A percentile compares a stretch with the other conserved stretches of the same genome.
Conservation (phyloP, 1,139 yeast species). For the Saccharomycopsis hybrid region DNA sequence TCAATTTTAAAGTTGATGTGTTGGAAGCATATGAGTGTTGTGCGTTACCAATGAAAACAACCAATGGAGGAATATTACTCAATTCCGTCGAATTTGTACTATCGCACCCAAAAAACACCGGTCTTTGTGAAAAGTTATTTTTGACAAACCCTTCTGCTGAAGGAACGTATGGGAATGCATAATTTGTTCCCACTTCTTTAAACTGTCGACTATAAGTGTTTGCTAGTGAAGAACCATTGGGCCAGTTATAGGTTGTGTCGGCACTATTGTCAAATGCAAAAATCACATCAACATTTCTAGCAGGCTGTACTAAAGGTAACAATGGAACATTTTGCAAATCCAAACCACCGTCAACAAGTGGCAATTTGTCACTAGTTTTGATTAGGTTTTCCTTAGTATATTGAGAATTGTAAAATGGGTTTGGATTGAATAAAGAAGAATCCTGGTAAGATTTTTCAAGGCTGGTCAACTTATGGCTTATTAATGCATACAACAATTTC, state of each 20-base stretch:
- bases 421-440: conserved; percentile 67
- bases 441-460: conserved; percentile 49
- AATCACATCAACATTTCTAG: conserved; percentile 47
- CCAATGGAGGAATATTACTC: conserved; percentile 42
- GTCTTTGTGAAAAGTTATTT: conserved; percentile 49
- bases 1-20: conserved; percentile 63
- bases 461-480: conserved; percentile 35
- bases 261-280: conserved; percentile 56
- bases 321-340: conserved; percentile 63
- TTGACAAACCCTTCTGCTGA: conserved; percentile 43
- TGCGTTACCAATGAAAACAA: conserved; percentile 74
- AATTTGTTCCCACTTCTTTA: conserved; percentile 32
- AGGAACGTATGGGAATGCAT: conserved; percentile 38
- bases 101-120: conserved; percentile 57
- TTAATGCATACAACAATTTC: conserved; percentile 9
- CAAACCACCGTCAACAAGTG: conserved; percentile 69
- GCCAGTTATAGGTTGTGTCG: conserved; percentile 46
- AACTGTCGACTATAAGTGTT: conserved; percentile 47
- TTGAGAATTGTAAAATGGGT: conserved; percentile 51
- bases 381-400: conserved; percentile 23
- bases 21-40: conserved; percentile 65
- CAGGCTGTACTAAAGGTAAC: conserved; percentile 53
- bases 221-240: conserved; percentile 52
- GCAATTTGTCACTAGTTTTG: conserved; percentile 30
- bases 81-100: conserved; percentile 26